phyloP scores from a whole-genome alignment of 495 filamentous ascomycete species.

The Hyaloscypha variabilis region DNA sequence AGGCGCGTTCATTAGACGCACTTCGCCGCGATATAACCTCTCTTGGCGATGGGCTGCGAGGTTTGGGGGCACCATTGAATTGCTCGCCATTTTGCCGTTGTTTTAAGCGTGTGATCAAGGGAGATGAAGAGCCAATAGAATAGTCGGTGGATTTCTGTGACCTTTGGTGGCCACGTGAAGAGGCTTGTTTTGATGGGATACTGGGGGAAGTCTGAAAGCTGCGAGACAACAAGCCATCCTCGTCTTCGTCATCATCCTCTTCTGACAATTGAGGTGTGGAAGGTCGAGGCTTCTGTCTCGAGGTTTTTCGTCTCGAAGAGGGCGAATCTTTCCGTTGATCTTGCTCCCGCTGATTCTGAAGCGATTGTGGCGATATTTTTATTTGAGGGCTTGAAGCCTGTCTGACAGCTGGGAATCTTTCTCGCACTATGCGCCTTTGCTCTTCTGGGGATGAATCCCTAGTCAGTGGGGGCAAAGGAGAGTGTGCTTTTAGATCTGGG shows the following conservation, averaged over 20 bases:
- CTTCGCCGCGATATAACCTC: slow-evolving; percentile 3
- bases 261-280: background rate
- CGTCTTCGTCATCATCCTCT: background rate
- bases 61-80: background rate
- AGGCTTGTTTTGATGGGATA: background rate
- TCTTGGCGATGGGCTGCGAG: slow-evolving; percentile 1
- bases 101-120: slow-evolving; percentile 5
- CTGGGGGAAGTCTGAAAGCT: background rate
- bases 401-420: background rate
- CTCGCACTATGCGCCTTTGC: background rate
- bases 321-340: background rate
- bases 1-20: background rate
- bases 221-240: background rate
- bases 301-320: background rate
- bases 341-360: background rate
- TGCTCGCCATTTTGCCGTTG: background rate
- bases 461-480: background rate
- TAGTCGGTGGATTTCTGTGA: background rate
- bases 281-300: background rate
- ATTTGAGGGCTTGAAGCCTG: background rate
- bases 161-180: background rate
- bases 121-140: slow-evolving; percentile 10
- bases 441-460: background rate
- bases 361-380: background rate
- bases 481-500: background rate